phyloP scores from a whole-genome alignment of 345 rosid genomes.

The Dipteronia dyeriana region DNA sequence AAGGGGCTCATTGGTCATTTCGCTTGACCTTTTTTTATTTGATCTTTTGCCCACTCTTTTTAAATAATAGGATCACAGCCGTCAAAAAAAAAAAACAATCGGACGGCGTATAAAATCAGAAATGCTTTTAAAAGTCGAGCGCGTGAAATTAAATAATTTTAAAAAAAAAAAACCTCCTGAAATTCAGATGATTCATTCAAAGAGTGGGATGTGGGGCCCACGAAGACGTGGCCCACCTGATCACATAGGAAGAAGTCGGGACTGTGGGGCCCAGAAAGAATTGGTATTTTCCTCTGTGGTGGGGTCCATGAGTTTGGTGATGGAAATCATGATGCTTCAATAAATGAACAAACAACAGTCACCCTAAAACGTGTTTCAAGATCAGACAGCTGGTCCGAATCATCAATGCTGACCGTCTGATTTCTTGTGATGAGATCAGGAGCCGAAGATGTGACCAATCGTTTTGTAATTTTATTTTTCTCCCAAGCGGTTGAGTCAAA shows the following conservation, averaged over 20 bases:
- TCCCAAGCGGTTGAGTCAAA: background rate
- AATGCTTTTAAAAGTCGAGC: background rate
- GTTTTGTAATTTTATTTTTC: background rate
- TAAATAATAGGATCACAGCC: background rate
- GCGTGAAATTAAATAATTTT: background rate
- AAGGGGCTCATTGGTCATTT: constrained; percentile 26
- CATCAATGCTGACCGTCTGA: constrained; percentile 10
- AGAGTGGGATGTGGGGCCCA: constrained; percentile 4
- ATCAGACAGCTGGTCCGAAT: background rate
- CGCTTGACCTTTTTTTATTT: background rate
- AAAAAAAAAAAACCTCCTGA: background rate
- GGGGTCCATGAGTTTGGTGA: constrained; percentile 1
- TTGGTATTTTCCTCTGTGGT: background rate
- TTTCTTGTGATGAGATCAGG: background rate
- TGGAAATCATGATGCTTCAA: constrained; percentile 20
- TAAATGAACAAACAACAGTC: background rate
- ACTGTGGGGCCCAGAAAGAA: background rate
- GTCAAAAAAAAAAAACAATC: background rate
- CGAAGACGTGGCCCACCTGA: background rate
- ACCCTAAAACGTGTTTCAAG: background rate
- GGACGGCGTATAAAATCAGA: no score
- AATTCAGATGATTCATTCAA: background rate
- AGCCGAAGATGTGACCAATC: background rate
- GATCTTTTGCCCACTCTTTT: no score
- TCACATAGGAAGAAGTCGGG: background rate